Evolutionary conservation across 768 basidiomycete genomes (phyloP), one percentile per base, ranked within the genome.

Genomic region (Pseudohyphozyma bogoriensis): DNA sequence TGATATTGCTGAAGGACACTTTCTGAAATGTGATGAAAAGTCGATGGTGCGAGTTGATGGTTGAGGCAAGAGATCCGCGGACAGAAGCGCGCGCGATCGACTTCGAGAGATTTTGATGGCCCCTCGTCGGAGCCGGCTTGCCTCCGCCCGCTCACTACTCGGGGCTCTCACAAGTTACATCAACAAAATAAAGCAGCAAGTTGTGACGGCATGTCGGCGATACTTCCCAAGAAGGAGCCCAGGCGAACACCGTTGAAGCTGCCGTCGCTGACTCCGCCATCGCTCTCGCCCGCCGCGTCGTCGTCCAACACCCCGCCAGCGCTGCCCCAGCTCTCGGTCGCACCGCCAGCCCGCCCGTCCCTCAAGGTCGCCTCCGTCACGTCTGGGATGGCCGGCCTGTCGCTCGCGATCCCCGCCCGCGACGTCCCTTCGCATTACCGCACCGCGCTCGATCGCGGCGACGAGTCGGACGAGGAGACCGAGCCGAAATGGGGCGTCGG

Each of bases 391-490:
- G 35, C 24, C 6, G 7, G 26, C 0, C 56, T 66, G 3, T 66
- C 65, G n/a, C 58, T 66, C 36, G 53, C 52, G 9, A 60, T 66
- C 16, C 65, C 65, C 0, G 13, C 51, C 1, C 45, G 53, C 6
- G n/a, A n/a, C n/a, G 62, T 51, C 9, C 35, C 47, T 4, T 56
- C 50, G 2, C 62, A 29, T 46, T 63, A 63, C 55, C 54, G 58
- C 5, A 51, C 52, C 0, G 62, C 50, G 1, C 55, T 67, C 22
- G 59, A 66, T 45, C 60, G 58, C 8, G 50, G 55, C 3, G 35
- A 42, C 15, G 66, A 63, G 20, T 64, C 59, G 18, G 65, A 64
- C 54, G 66, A 67, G 35, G 66, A 63, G 31, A 62, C 63, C 51
- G 45, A 51, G 2, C 51, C 52, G 28, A 55, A 55, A 26, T 31